These are phyloP conservation scores for Pythium aristosporum DNA, from an alignment of 352 stramenopile species.

Conservation along the genomic window DNA sequence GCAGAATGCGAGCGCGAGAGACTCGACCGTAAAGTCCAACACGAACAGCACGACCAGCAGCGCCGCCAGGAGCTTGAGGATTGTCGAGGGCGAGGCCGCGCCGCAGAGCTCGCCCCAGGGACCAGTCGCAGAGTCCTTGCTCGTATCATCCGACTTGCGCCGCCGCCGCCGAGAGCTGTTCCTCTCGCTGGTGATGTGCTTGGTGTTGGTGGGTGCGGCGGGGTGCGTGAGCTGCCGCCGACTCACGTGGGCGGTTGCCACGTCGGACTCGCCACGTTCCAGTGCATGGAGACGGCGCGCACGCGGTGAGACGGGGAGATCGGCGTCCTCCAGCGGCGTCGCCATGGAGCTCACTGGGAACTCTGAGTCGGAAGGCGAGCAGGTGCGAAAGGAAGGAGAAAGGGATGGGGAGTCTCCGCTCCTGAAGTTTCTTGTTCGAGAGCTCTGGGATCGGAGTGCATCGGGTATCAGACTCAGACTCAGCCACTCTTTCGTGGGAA, in stretches of 20 bases:
- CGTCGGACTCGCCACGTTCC: not conserved
- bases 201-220: not conserved
- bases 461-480: slow-evolving; percentile 6
- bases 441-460: not conserved
- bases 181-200: not conserved
- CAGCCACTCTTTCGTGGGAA: not conserved
- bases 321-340: not conserved
- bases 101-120: slow-evolving; percentile 1
- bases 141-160: not conserved
- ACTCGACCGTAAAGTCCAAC: slow-evolving; percentile 19
- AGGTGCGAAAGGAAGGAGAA: not conserved
- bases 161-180: not conserved
- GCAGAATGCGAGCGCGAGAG: slow-evolving; percentile 9
- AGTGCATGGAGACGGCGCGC: not conserved
- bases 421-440: not conserved
- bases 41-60: slow-evolving; percentile 12
- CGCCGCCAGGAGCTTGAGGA: slow-evolving; percentile 14
- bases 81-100: not conserved
- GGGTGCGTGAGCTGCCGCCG: not conserved
- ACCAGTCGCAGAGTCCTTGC: too few species aligned
- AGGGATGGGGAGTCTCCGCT: not conserved
- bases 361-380: not conserved
- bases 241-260: not conserved
- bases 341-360: not conserved
- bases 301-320: slow-evolving; percentile 8